Evolutionary conservation across 1,139 yeast genomes (phyloP).

Genomic region (Yamadazyma buinensis): DNA sequence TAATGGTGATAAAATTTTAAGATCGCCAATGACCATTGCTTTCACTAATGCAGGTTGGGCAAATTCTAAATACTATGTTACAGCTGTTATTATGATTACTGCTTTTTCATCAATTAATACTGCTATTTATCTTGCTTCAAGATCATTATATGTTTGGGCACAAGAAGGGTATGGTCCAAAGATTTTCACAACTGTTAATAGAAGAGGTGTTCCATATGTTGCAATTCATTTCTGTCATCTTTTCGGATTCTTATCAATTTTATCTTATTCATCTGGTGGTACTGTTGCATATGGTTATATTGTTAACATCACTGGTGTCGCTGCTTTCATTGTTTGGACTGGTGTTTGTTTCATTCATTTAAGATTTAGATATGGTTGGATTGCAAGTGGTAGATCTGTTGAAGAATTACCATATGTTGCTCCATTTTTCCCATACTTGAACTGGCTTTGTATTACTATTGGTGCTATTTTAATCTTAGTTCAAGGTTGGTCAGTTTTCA

Average conservation of each 20-base stretch:
- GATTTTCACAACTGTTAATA: constrained; percentile 28
- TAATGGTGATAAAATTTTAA: constrained; percentile 33
- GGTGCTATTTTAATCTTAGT: constrained; percentile 33
- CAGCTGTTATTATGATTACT: constrained; percentile 38
- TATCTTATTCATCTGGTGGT: constrained; percentile 23
- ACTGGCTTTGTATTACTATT: constrained; percentile 22
- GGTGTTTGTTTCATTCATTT: constrained; percentile 33
- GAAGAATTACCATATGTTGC: constrained; percentile 26
- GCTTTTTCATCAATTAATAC: constrained; percentile 42
- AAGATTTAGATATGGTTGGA: constrained; percentile 36
- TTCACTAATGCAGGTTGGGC: constrained; percentile 47
- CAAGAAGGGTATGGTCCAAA: constrained; percentile 38
- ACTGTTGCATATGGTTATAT: constrained; percentile 41
- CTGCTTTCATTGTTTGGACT: constrained; percentile 42
- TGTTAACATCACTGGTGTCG: constrained; percentile 39
- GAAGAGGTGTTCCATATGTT: constrained; percentile 36
- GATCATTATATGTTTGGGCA: constrained; percentile 36
- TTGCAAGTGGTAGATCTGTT: constrained; percentile 28
- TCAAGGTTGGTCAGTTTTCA: constrained; percentile 51
- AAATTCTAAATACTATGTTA: constrained; percentile 40
- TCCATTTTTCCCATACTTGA: constrained; percentile 32
- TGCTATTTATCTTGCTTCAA: constrained; percentile 39
- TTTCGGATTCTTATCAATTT: constrained; percentile 34
- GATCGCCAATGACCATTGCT: constrained; percentile 64
- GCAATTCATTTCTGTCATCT: constrained; percentile 36